Evolutionary conservation across 179 eudicot genomes (phyloP).

Genomic region (Beta corolliflora): DNA sequence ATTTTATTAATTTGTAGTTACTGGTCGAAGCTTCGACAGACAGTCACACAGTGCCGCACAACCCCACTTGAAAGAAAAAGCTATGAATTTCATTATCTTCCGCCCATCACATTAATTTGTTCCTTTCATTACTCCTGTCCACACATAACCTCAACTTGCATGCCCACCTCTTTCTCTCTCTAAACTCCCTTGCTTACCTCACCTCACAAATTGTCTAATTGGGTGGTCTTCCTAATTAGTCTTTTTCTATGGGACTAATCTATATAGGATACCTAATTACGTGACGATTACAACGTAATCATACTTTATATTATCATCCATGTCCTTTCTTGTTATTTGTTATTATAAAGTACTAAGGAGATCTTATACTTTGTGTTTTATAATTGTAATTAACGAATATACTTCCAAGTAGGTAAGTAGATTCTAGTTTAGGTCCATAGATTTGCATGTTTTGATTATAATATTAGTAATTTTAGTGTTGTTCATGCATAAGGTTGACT

Average conservation of each 20-base stretch:
- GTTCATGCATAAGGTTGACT: not conserved
- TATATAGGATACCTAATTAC: not conserved
- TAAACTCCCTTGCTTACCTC: not conserved
- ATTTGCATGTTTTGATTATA: not conserved
- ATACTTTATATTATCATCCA: not conserved
- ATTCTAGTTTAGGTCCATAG: conserved; percentile 1
- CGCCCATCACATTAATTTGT: not conserved
- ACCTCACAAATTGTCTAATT: not conserved
- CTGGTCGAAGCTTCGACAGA: not conserved
- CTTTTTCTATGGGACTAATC: not conserved
- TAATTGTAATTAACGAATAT: conserved; percentile 1
- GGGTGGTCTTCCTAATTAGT: no score
- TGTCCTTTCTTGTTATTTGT: not conserved
- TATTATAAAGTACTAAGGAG: not conserved
- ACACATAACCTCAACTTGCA: conserved; percentile 4
- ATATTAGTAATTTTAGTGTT: not conserved
- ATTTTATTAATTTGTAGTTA: not conserved
- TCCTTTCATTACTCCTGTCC: not conserved
- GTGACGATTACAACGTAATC: conserved; percentile 1
- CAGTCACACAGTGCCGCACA: no score
- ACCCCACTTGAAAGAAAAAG: not conserved
- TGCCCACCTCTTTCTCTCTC: not conserved
- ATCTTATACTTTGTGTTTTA: not conserved
- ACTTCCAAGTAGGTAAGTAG: not conserved
- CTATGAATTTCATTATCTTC: not conserved